phyloP scores from a whole-genome alignment of 305 asterid genomes.

The Solanum chacoense region DNA sequence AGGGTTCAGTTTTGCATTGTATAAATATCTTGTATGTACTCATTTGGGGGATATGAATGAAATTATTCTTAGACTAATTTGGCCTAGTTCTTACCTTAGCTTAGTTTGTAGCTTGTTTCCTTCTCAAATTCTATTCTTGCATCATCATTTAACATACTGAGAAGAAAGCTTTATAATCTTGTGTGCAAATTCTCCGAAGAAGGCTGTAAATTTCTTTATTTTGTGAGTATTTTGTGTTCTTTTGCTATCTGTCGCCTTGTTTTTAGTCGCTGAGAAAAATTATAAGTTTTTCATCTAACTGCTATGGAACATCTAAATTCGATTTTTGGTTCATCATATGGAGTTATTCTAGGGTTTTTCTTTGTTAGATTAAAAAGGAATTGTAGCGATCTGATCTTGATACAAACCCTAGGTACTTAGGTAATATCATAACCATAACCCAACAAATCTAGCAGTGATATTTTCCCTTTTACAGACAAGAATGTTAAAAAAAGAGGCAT shows the following conservation, averaged over 20 bases:
- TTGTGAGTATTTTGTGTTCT: neutral
- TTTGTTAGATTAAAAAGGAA: neutral
- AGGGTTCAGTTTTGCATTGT: no score
- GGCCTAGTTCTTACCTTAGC: no score
- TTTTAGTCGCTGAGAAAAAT: neutral
- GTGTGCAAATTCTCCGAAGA: neutral
- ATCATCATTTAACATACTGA: neutral
- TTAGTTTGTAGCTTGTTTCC: no score
- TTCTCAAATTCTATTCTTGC: no score
- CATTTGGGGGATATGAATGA: no score
- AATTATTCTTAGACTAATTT: no score
- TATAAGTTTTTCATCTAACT: neutral
- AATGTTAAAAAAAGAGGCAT: neutral
- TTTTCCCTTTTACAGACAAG: neutral
- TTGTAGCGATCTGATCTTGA: neutral
- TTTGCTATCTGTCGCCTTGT: neutral
- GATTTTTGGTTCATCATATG: neutral
- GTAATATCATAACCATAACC: neutral
- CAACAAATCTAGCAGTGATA: neutral
- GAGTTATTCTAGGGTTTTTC: neutral
- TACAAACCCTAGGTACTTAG: neutral
- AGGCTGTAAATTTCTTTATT: neutral
- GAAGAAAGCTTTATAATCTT: neutral
- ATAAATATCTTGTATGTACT: no score
- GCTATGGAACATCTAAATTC: neutral